These are phyloP conservation scores for Russula virescens DNA, from an alignment of 768 basidiomycete genomes.

Conservation along the genomic window DNA sequence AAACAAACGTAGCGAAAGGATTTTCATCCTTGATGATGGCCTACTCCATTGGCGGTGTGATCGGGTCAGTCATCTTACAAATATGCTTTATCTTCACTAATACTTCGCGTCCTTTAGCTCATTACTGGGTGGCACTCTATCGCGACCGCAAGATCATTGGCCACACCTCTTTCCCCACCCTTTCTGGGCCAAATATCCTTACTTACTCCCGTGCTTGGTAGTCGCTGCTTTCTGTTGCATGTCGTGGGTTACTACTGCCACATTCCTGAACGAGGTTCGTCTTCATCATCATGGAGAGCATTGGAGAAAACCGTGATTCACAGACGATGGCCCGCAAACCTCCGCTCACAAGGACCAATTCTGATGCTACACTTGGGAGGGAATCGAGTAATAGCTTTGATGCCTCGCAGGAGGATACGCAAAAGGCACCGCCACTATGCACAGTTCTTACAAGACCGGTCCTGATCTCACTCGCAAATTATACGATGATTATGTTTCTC, in stretches of 20 bases:
- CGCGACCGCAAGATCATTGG: slow-evolving; percentile 26
- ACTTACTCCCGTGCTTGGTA: slow-evolving; percentile 26
- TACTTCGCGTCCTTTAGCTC: slow-evolving; percentile 22
- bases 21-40: slow-evolving; percentile 32
- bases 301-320: background rate
- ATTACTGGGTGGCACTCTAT: slow-evolving; percentile 24
- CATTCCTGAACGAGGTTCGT: slow-evolving; percentile 12
- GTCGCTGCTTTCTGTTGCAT: background rate
- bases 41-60: background rate
- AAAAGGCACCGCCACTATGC: slow-evolving; percentile 31
- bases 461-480: slow-evolving; percentile 40
- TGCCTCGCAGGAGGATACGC: background rate
- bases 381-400: background rate
- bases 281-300: background rate
- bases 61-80: background rate
- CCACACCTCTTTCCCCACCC: slow-evolving; percentile 18
- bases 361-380: background rate
- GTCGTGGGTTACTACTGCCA: background rate
- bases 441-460: slow-evolving; percentile 33
- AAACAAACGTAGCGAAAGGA: no score
- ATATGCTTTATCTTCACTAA: background rate
- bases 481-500: slow-evolving; percentile 37
- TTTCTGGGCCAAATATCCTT: slow-evolving; percentile 27
- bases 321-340: background rate
- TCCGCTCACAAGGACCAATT: background rate